Base-by-base conservation (phyloP, 805 yeast species). In the Hanseniaspora nectarophila region DNA sequence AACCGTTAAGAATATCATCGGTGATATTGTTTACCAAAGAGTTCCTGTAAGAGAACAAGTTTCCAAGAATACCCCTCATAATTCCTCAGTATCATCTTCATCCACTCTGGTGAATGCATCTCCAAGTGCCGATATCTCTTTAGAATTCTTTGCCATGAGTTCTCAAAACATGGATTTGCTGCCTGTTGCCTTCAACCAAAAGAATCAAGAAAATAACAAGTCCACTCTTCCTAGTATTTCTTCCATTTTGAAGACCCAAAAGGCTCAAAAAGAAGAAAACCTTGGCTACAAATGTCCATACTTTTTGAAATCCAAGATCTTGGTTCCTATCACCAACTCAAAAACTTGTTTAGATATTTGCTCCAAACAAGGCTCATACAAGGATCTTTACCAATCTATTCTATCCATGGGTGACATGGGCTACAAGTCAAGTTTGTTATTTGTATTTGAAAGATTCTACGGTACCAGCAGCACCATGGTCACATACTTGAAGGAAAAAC, bases 361-460 rank as follows among this genome's bases (percentile, higher is more conserved):
- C 20, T 49, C 56, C 15, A 48, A 57, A 15, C 60, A 59, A 51
- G 60, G 62, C 2, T 56, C 61, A 2, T 53, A 45, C 20, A 50
- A 57, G 24, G 62, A 62, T 20, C 46, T 59, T 33, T 59, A 56
- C 55, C 74, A 76, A 18, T 77, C 78, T 56, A 60, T 81, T 5
- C 77, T 74, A 58, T 70, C 64, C 9, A 63, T 85, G 48, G 95
- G 95, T 0, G 70, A 75, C 53, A 66, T 76, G 6, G 70, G 81
- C 4, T 70, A 81, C 2, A 61, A 71, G 2, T 68, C 84, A 0
- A 71, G 85, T 2, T 70, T 81, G 5, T 71, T 82, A 3, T 77
- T 75, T 59, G 75, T 82, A 12, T 68, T 85, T 49, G 90, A 82
- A 58, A 72, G 80, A 56, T 78, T 78, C 57, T 80, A 81, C 28